phyloP scores from a whole-genome alignment of 139 green algal species.

The Chlamydomonas sphaeroides region DNA sequence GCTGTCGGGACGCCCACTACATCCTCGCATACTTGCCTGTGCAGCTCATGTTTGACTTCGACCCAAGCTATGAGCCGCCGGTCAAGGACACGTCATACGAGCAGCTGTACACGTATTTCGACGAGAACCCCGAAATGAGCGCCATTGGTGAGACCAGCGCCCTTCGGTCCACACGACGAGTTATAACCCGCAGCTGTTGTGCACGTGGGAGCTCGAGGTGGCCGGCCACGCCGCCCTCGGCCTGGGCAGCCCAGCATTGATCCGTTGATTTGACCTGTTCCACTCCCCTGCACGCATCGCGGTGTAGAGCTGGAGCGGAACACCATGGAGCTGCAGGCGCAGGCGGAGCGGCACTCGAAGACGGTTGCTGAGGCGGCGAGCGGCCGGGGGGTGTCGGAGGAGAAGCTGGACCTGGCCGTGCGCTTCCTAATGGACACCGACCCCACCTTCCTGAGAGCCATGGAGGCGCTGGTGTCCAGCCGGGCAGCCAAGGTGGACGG shows the following conservation, averaged over 20 bases:
- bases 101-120: conserved; percentile 64
- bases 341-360: conserved; percentile 8
- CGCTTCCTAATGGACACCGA: conserved; percentile 48
- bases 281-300: too few species aligned
- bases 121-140: conserved; percentile 48
- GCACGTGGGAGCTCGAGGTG: too few species aligned
- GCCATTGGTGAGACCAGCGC: conserved; percentile 16
- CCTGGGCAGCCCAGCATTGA: too few species aligned
- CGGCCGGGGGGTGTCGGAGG: conserved; percentile 1
- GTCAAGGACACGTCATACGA: conserved; percentile 52
- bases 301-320: too few species aligned
- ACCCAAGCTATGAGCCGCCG: conserved; percentile 46
- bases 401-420: conserved; percentile 38
- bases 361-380: conserved; percentile 5
- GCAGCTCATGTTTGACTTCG: conserved; percentile 71
- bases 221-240: too few species aligned
- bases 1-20: too few species aligned
- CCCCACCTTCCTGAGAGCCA: conserved; percentile 28
- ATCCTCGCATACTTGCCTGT: too few species aligned
- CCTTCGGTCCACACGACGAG: too few species aligned
- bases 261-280: too few species aligned
- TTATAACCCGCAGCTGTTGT: too few species aligned
- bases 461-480: conserved; percentile 16
- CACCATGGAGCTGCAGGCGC: conserved; percentile 2
- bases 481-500: too few species aligned